Evolutionary conservation across 73 alveolate species (phyloP), one percentile per base, ranked within the genome.

Genomic region (Tetrahymena borealis): DNA sequence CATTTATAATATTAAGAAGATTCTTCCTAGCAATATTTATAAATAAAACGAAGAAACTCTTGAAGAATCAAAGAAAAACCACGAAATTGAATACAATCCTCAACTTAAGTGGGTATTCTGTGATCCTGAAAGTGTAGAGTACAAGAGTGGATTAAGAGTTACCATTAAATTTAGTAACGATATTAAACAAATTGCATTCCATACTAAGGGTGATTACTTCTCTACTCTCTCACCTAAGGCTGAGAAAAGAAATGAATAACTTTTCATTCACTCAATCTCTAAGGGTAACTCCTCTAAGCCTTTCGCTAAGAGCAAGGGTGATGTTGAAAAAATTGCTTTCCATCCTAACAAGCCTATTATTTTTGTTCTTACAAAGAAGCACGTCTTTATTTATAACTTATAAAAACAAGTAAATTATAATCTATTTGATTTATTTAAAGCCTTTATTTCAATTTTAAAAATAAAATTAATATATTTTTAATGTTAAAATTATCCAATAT

Each of bases 311-410:
- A 96, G 97, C 94, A 98, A 98, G 95, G 98, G 97, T 39, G 96
- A 96, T 40, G 98, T 98, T 32, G 95, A 98, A 94, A 93, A 98
- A 24, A 96, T 98, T 18, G 96, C 96, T 24, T 98, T 98, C 97
- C 99, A 98, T 94, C 99, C 99, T 18, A 96, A 96, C 11, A 97
- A 96, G 93, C 99, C 99, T 0, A 94, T 92, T 91, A 97, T 98
- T 93, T 96, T 98, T 40, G 98, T 98, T 5, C 98, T 98, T 60
- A 98, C 99, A 8, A 97, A 98, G 90, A 97, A 97, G 91, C 96
- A 98, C 78, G 97, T 98, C 12, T 97, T 96, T 93, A 93, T 96
- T 79, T 98, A 98, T 93, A 97, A 98, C 95, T 96, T 98, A 78
- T 98, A 97, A 92, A 97, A 98, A 94, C 98, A 98, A 94, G 94